Base-by-base conservation (phyloP, 2,329 filamentous ascomycete genomes). In the Pseudocercospora fuligena region DNA sequence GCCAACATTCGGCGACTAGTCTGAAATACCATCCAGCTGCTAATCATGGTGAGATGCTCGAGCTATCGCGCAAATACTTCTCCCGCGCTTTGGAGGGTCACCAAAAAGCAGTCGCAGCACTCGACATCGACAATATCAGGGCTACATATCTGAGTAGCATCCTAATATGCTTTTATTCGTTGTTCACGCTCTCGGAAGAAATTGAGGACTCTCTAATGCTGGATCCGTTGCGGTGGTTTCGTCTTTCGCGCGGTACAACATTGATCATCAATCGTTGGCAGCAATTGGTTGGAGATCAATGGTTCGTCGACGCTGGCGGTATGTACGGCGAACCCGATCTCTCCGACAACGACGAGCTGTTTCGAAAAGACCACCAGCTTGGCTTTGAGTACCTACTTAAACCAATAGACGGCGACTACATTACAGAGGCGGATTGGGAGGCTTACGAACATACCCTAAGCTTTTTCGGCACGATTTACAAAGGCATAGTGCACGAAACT, bases 381-480 rank as follows among this genome's bases (percentile, higher is more conserved):
- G 63, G 67, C 2, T 71, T 68, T 47, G 56, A 64, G n/a, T 68
- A 70, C 49, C 67, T 71, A 5, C 66, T 71, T 12, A 43, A 40
- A 1, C 67, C 63, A 3, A 60, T 66, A 11, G 65, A 71, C 5
- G 70, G 66, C 9, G 67, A 72, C 23, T 57, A 49, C 2, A 66
- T 72, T 14, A 33, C 49, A n/a, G 36, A 56, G 11, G 69, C 70
- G 29, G 73, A 74, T 58, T 36, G 43, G n/a, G 57, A 68, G 11
- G 64, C 67, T 2, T 74, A 73, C 56, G 60, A 69, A n/a, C 60
- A 70, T 11, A 64, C 68, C 4, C 47, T 75, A 12, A 69, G 67
- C 66, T 73, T 74, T 49, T 65, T 70, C 19, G 73, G 72, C 16
- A 23, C 71, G 7, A 72, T 73, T 36, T 74, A 72, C 70, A 73